Evolutionary conservation across 192 early-diverging fungal genomes (phyloP), one percentile per base, ranked within the genome.

Genomic region (Coemansia asiatica): DNA sequence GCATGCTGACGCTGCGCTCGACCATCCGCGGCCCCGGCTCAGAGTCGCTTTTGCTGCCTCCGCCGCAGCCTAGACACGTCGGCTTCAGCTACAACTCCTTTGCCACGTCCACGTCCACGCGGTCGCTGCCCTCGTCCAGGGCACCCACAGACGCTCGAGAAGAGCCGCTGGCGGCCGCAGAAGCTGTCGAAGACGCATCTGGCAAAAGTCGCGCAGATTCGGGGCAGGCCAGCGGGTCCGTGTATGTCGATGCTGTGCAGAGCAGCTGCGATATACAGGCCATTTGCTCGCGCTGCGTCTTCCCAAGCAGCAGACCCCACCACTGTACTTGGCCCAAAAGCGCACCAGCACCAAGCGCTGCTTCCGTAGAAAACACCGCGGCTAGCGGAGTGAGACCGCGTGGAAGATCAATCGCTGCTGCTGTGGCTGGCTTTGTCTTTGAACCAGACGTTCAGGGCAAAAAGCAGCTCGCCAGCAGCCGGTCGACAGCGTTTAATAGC

Each of bases 1-100:
- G 60, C 23, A 70, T 79, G 76, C 50, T 79, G 26, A 38, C 64
- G 1, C 59, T 67, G 23, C 76, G 76, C 10, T 65, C 76, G 4
- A 23, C 19, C 8, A 35, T 35, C 19, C 19, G 19, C 27, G 13
- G 22, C 13, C 13, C 44, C 8, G 60, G 19, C 5, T 53, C 50
- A n/a, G 56, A 48, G 16, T 28, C 56, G 29, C 31, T 23, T 7
- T 40, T 31, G 54, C 35, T 44, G 54, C 35, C 29, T 2, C 64
- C 64, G 19, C 29, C 56, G 27, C 27, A 31, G 55, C 56, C 56
- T 9, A 38, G 57, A 33, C 57, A 59, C 40, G 33, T 59, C 35
- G 56, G 29, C 2, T 57, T 57, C 29, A 57, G 56, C 56, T n/a
- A 29, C 7, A 29, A 57, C 33, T 57, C 56, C 16, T 28, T 57